Base-by-base conservation (phyloP, 495 filamentous ascomycete genomes). In the Hypoxylon subgilvum region DNA sequence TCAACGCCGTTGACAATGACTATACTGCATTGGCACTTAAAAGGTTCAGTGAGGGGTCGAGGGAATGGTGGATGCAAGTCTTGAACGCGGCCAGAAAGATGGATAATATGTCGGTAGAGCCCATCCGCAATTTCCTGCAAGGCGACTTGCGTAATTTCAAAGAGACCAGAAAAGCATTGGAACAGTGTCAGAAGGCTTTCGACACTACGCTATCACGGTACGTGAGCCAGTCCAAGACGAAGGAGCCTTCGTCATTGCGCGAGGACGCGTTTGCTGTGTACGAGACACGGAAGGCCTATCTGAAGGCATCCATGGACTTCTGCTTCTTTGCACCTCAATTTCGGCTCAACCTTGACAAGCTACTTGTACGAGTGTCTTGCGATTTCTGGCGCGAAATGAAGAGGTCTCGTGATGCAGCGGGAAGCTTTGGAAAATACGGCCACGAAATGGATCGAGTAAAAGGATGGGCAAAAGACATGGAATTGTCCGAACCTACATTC, bases 181-280 rank as follows among this genome's bases (percentile, higher is more conserved):
- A 96, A 40, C 76, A 84, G n/a, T 75, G 87, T 0, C 95, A 98
- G 68, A 91, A 89, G 71, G 78, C 82, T 10, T 93, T 90, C 61
- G 94, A 98, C 65, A 81, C 80, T 25, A 80, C 90, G 8, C 79
- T 95, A 34, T 81, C 90, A 23, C 82, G 92, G 36, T 97, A 95
- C 67, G 80, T 88, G 3, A 76, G 79, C 4, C 93, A 96, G 72
- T 87, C 86, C 23, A 98, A 96, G 74, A 88, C 90, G 2, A 97
- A 97, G 73, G 94, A 98, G 69, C 83, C 92, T 5, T 96, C 91
- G 9, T 82, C 90, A 0, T 76, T 98, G 45, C 79, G 95, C 40
- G 94, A 98, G 71, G 94, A 98, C 72, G 93, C 95, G 0, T 98
- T 97, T 66, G 87, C 94, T 70, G 85, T 98, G 28, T 94, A 96